phyloP scores from a whole-genome alignment of 1,284 basidiomycete genomes.

The Fomitiporia mediterranea region DNA sequence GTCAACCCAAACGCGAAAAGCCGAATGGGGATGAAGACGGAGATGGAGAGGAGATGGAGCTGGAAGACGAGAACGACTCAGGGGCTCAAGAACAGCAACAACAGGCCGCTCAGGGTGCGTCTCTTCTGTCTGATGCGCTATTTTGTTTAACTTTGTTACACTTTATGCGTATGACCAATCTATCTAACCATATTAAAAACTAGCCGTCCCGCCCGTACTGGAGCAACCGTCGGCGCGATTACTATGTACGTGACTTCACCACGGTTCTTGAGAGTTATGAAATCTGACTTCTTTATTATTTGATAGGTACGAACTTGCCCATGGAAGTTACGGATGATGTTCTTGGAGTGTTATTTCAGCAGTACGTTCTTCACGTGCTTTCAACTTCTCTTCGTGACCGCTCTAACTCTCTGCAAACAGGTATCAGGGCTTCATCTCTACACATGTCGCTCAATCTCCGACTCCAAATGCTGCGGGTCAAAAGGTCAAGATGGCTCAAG shows the following conservation, averaged over 20 bases:
- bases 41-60: slow-evolving; percentile 77
- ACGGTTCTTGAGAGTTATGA: neutral
- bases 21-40: slow-evolving; percentile 55
- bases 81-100: slow-evolving; percentile 28
- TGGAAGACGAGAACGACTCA: slow-evolving; percentile 71
- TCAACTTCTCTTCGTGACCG: neutral
- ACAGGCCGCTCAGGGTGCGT: slow-evolving; percentile 25
- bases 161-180: neutral
- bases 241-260: slow-evolving; percentile 40
- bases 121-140: neutral
- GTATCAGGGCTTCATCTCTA: slow-evolving; percentile 72
- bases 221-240: slow-evolving; percentile 61
- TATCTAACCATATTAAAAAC: slow-evolving; percentile 5
- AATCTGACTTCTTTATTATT: neutral
- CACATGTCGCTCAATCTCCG: slow-evolving; percentile 62
- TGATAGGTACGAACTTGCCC: slow-evolving; percentile 63
- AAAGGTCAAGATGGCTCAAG: slow-evolving; percentile 71
- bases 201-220: slow-evolving; percentile 36
- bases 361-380: slow-evolving; percentile 50
- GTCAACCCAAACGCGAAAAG: slow-evolving; percentile 64
- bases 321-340: slow-evolving; percentile 79
- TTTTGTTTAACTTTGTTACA: neutral
- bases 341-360: slow-evolving; percentile 80
- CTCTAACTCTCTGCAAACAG: slow-evolving; percentile 33
- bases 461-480: slow-evolving; percentile 56